Base-by-base conservation (phyloP, 108 stramenopile genomes). In the Cyclotella atomus region DNA sequence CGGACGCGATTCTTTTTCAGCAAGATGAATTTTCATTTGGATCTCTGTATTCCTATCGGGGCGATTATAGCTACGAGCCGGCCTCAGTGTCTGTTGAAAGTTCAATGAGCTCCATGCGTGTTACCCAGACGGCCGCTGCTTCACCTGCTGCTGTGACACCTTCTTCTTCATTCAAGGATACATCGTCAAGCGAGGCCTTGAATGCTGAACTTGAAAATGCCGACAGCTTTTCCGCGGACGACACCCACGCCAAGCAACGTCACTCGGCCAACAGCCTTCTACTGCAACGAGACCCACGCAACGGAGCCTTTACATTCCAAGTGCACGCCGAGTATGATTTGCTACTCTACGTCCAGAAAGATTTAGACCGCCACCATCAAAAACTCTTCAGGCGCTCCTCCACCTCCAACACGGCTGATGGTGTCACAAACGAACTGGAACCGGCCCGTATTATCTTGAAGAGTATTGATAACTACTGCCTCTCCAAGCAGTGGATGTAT, bases 401-500 rank as follows among this genome's bases (percentile, higher is more conserved):
- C 4, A 3, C 41, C 5, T 41, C 43, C 69, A 35, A 4, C 53
- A n/a, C n/a, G n/a, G n/a, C n/a, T n/a, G n/a, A n/a, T n/a, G 67
- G 68, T 27, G 38, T 64, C 28, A 59, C 44, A 3, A 29, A 2
- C 0, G 65, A n/a, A 21, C 17, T 44, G 1, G 54, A 55, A 5
- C 54, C 65, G 19, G 21, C 73, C 17, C 28, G 19, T 34, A 16
- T 73, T 60, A 88, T 90, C 35, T 55, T 92, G 29, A 46, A 70
- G 23, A 66, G 77, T 12, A 68, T 95, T 17, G 96, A 97, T 62
- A 60, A 77, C 28, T 97, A 88, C 70, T 95, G 92, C 77, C 44
- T 82, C 24, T 36, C 59, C 4, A 68, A 91, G 44, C 93, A 97
- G 68, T 97, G 96, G 96, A 95, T 95, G 96, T 95, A 92, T 90